Evolutionary conservation across 2,329 filamentous ascomycete genomes (phyloP), one percentile per base, ranked within the genome.

Genomic region (Clonostachys rhizophaga): DNA sequence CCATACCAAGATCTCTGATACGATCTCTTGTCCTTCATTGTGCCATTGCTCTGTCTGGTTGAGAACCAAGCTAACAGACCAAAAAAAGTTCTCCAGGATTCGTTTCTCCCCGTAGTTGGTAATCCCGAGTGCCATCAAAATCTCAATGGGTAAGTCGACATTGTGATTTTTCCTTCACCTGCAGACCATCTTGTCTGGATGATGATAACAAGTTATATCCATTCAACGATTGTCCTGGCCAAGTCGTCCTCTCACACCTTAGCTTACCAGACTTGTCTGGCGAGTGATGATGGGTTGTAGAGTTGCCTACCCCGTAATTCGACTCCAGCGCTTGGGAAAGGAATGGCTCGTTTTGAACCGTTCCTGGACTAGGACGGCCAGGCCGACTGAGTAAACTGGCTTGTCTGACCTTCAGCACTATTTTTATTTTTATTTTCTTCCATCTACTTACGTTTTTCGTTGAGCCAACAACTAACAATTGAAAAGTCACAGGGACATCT

Each of bases 231-330:
- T 77, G 74, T 77, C 67, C 69, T 70, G 64, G 73, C 84, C 84
- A 74, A 86, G 83, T 79, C 78, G 82, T 79, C 72, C 86, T 89
- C 77, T 79, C 84, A 66, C 81, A 87, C 84, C 79, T 64, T 72
- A 89, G 81, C 52, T 47, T 51, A 50, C 55, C 48, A 30, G 24
- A 30, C 24, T 30, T 30, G 40, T 50, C 33, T 45, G 37, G 52
- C 51, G 20, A 47, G 76, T 72, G 68, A 89, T 75, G 85, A 89
- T 68, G 63, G 77, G 86, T 88, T 84, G 86, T 89, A 84, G 81
- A 88, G 86, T 87, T 81, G 63, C 53, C 61, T 59, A 51, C 55
- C 64, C 66, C 65, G 69, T 82, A n/a, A 83, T 82, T 72, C 73
- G 74, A 77, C 76, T 86, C 76, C 70, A 71, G 83, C 72, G 80